These are phyloP conservation scores for Scolecobasidium constrictum DNA, from an alignment of 2,329 filamentous ascomycete species.

Conservation along the genomic window DNA sequence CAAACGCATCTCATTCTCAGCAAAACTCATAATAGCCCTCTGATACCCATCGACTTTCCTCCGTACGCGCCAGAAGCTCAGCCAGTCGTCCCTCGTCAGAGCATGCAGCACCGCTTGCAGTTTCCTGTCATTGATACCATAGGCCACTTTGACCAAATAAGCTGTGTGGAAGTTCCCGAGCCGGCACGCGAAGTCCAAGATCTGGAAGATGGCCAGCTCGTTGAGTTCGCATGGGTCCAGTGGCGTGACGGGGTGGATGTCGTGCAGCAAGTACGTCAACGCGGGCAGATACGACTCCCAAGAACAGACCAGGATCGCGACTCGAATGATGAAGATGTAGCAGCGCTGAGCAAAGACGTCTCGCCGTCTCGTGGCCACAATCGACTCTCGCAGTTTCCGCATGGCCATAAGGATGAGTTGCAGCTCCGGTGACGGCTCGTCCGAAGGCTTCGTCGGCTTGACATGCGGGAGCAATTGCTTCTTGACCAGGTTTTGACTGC, in stretches of 20 bases:
- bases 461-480: slow-evolving; percentile 7
- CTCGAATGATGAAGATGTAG: slow-evolving; percentile 83
- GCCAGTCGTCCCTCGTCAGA: slow-evolving; percentile 72
- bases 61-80: slow-evolving; percentile 62
- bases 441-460: neutral
- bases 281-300: slow-evolving; percentile 86
- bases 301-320: slow-evolving; percentile 69
- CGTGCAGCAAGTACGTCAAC: slow-evolving; percentile 64
- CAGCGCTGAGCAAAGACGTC: slow-evolving; percentile 79
- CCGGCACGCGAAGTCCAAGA: slow-evolving; percentile 83
- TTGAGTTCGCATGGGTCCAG: slow-evolving; percentile 62
- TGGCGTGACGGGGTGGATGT: slow-evolving; percentile 56
- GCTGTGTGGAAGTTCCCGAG: slow-evolving; percentile 65
- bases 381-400: slow-evolving; percentile 82
- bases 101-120: slow-evolving; percentile 59
- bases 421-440: slow-evolving; percentile 46
- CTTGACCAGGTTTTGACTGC: neutral
- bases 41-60: slow-evolving; percentile 69
- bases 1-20: slow-evolving; percentile 60
- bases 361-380: slow-evolving; percentile 64
- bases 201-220: slow-evolving; percentile 70
- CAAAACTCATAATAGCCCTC: slow-evolving; percentile 69
- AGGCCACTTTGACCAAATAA: slow-evolving; percentile 51
- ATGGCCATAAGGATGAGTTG: slow-evolving; percentile 70
- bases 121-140: slow-evolving; percentile 53